These are phyloP conservation scores for Hondaea fermentalgiana DNA, from an alignment of 108 stramenopile genomes.

Conservation along the genomic window DNA sequence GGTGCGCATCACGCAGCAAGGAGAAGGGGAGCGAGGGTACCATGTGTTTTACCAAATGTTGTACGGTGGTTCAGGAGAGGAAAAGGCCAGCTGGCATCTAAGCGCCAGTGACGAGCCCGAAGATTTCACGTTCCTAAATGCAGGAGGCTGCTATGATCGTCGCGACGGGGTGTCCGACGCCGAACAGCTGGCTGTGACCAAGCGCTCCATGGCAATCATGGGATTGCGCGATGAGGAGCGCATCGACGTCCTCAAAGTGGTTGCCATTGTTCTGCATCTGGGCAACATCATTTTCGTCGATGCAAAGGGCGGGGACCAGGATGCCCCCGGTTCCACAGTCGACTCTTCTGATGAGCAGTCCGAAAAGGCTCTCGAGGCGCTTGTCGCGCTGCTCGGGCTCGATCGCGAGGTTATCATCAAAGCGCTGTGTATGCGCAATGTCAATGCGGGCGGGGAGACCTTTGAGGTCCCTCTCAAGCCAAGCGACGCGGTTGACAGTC, in stretches of 20 bases:
- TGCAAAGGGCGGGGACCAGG: not conserved
- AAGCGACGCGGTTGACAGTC: slow-evolving; percentile 71
- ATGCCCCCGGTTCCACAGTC: not conserved
- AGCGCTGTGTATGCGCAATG: slow-evolving; percentile 23
- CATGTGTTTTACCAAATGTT: slow-evolving; percentile 17
- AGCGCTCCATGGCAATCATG: not conserved
- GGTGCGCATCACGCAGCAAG: not conserved
- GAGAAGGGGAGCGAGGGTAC: slow-evolving; percentile 11
- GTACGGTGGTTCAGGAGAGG: not conserved
- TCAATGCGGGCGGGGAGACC: not conserved
- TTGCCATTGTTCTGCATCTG: slow-evolving; percentile 26
- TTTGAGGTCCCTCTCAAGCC: slow-evolving; percentile 32
- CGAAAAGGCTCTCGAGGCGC: slow-evolving; percentile 37
- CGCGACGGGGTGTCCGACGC: slow-evolving; percentile 73
- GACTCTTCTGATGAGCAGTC: not conserved
- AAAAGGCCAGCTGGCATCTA: slow-evolving; percentile 36
- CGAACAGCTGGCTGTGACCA: slow-evolving; percentile 40
- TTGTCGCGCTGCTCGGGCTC: slow-evolving; percentile 26
- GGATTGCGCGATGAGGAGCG: slow-evolving; percentile 8
- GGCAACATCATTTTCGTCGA: slow-evolving; percentile 39
- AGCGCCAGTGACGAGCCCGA: slow-evolving; percentile 28
- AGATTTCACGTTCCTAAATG: slow-evolving; percentile 18
- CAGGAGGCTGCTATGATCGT: slow-evolving; percentile 23
- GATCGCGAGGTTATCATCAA: slow-evolving; percentile 18
- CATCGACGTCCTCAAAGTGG: slow-evolving; percentile 27